Evolutionary conservation across 768 basidiomycete genomes (phyloP).

Genomic region (Pisolithus orientalis): DNA sequence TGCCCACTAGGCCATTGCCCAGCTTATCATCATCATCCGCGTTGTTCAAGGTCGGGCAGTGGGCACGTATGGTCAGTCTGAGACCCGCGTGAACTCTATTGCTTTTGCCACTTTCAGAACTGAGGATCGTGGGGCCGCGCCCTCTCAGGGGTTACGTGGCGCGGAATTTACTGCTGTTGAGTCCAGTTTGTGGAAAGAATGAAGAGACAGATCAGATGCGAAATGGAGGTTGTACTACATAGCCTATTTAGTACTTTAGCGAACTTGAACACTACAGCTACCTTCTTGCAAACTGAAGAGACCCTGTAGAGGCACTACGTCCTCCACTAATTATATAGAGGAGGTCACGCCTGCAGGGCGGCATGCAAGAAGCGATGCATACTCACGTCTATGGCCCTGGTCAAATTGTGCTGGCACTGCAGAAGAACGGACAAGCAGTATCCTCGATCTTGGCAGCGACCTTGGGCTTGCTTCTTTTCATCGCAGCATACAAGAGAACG

Average conservation of each 20-base stretch:
- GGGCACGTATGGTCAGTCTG: background rate
- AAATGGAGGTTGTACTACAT: no score
- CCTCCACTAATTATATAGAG: no score
- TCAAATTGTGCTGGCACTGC: constrained; percentile 3
- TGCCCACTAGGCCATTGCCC: constrained; percentile 25
- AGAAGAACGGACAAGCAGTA: constrained; percentile 10
- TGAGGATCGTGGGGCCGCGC: background rate
- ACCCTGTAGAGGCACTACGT: no score
- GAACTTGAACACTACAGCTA: no score
- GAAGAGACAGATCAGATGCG: no score
- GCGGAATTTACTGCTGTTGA: background rate
- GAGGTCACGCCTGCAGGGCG: no score
- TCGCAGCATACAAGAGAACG: constrained; percentile 56
- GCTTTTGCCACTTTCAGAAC: background rate
- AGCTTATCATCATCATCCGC: constrained; percentile 31
- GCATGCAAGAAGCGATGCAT: no score
- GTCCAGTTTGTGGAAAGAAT: background rate
- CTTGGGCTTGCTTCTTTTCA: constrained; percentile 45
- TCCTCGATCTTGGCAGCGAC: constrained; percentile 24
- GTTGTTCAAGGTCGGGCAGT: constrained; percentile 27
- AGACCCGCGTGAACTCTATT: background rate
- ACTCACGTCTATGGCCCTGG: background rate
- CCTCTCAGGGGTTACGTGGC: background rate
- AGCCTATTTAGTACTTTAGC: no score
- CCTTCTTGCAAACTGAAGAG: no score